Evolutionary conservation across 2,329 filamentous ascomycete genomes (phyloP), one percentile per base, ranked within the genome.

Genomic region (Rhynchosporium agropyri): DNA sequence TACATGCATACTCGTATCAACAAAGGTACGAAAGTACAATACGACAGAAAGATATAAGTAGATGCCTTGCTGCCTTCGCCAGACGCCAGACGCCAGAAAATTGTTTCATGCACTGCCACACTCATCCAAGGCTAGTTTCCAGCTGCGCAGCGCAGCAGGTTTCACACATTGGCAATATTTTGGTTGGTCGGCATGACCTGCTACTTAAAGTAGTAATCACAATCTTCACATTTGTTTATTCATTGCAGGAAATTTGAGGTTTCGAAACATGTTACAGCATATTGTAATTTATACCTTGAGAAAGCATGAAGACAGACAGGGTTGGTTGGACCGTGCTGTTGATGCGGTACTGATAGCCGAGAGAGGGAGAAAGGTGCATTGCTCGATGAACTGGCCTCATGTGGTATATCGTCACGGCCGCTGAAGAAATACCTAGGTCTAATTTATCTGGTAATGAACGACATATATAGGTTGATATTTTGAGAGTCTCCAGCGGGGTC

Each of bases 291-390:
- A n/a, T 48, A 63, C 55, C 49, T 59, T 50, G 55, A 61, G 58
- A 67, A 36, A 59, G 60, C 64, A 67, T 65, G 60, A 67, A 61
- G 33, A 51, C 66, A 68, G 62, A 63, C 62, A 63, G 20, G 20
- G 20, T 20, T 36, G 33, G 33, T 5, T 6, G 33, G 9, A 6
- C 33, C 5, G 33, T 36, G 33, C 2, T 36, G 33, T 36, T 36
- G 33, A 36, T 36, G 33, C 33, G 9, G 33, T 20, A 20, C 20
- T 20, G 1, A 20, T 36, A 36, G 33, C 6, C 33, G 38, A 60
- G 46, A 58, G 42, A 36, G 26, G n/a, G 9, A 20, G 20, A 20
- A 20, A 20, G 20, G 20, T 20, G 20, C 20, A 20, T 20, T 20
- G 20, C 20, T 20, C 20, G 20, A 20, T 20, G 20, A 20, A 20